Evolutionary conservation across 257 asterid species (phyloP).

Genomic region (Salvia rosmarinus): DNA sequence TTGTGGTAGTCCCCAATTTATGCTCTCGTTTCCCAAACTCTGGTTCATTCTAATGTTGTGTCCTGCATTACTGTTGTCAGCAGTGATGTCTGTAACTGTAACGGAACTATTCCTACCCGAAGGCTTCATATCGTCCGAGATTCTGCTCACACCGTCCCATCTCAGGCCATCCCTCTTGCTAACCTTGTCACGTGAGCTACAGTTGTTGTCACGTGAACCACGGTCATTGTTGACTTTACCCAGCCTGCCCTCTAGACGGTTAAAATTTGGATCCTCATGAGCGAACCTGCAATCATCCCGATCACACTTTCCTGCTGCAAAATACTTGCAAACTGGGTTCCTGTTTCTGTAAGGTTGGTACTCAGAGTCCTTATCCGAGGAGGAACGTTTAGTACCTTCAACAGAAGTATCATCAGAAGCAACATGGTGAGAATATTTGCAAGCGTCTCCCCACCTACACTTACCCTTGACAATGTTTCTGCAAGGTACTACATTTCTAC

Average conservation of each 20-base stretch:
- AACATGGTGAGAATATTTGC: slow-evolving; percentile 74
- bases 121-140: slow-evolving; percentile 39
- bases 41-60: slow-evolving; percentile 38
- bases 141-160: slow-evolving; percentile 42
- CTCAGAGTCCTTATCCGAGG: slow-evolving; percentile 49
- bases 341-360: slow-evolving; percentile 42
- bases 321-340: slow-evolving; percentile 67
- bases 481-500: slow-evolving; percentile 58
- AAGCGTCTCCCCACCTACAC: slow-evolving; percentile 77
- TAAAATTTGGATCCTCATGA: slow-evolving; percentile 58
- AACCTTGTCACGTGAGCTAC: slow-evolving; percentile 34
- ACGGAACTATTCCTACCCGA: slow-evolving; percentile 38
- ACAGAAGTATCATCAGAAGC: slow-evolving; percentile 54
- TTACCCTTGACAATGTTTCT: slow-evolving; percentile 64
- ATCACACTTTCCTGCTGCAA: slow-evolving; percentile 75
- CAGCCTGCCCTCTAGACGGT: slow-evolving; percentile 45
- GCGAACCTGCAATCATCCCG: slow-evolving; percentile 72
- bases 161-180: slow-evolving; percentile 39
- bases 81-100: slow-evolving; percentile 18
- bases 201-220: slow-evolving; percentile 31
- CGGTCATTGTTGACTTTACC: slow-evolving; percentile 43
- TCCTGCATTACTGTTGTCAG: slow-evolving; percentile 34
- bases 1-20: slow-evolving; percentile 39
- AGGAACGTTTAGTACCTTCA: slow-evolving; percentile 43
- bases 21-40: slow-evolving; percentile 43